Evolutionary conservation across 352 stramenopile species (phyloP), one percentile per base, ranked within the genome.

Genomic region (Phytopythium litorale): DNA sequence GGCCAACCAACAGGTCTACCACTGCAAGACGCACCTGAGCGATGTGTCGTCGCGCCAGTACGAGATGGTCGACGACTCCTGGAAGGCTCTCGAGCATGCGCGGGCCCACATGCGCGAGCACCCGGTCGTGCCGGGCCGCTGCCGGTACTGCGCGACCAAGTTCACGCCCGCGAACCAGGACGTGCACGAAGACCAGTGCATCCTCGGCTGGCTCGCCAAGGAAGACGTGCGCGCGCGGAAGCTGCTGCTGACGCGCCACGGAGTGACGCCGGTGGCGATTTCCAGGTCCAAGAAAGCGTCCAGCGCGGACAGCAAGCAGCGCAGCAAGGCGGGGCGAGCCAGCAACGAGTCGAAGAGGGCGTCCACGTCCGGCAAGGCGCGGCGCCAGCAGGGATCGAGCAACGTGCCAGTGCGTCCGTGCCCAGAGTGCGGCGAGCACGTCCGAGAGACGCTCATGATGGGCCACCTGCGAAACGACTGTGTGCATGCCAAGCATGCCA

Each of bases 1-100:
- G 49, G 71, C 83, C 21, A 91, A 86, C 52, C 84, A 93, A 50
- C 82, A 91, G 62, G 73, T 91, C 16, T 96, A 93, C 55, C 84
- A 94, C 62, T 96, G 87, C 78, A 89, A 89, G 46, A 68, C 73
- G 51, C 85, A 96, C 54, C 62, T 92, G 5, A 66, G 61, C 7
- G 87, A 96, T 48, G 83, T 92, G n/a, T 46, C 63, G 7, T 72
- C 68, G 13, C 73, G 70, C 18, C 76, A 79, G 61, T 90, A 70
- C 58, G 84, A 89, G 59, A 78, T 94, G 71, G 70, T 88, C 46
- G 85, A 94, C 63, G 59, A 70, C 6, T 82, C 78, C 32, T 94
- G 83, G 83, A 68, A 68, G 18, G 38, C 55, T 6, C 65, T 76
- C 7, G 68, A 68, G 0, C 45, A 75, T 2, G 46, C 81, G 16